A percentile compares a stretch with the other conserved stretches of the same genome.
Conservation (phyloP, 2,329 filamentous ascomycete genomes). For the Endoconidiophora polonica region DNA sequence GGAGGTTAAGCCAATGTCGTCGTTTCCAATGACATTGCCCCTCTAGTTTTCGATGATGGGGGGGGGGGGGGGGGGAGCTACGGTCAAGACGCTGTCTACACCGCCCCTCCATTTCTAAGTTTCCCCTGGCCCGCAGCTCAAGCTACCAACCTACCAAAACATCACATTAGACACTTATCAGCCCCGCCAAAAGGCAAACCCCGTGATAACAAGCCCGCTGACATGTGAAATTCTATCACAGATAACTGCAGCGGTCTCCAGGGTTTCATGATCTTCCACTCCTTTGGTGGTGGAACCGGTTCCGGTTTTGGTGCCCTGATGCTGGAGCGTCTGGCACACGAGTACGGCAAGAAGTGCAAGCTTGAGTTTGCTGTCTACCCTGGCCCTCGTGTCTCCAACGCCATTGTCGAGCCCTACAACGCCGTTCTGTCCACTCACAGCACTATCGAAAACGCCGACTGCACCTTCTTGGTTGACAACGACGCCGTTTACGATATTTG, state of each 20-base stretch:
- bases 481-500: slow-evolving; percentile 63
- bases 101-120: slow-evolving; percentile 2
- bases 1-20: not conserved
- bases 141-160: not conserved
- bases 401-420: slow-evolving; percentile 60
- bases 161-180: not conserved
- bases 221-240: slow-evolving; percentile 18
- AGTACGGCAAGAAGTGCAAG: slow-evolving; percentile 65
- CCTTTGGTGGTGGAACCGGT: slow-evolving; percentile 55
- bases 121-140: not conserved
- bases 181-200: not conserved
- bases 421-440: slow-evolving; percentile 57
- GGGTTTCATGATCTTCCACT: slow-evolving; percentile 61
- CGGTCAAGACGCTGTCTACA: not conserved
- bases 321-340: slow-evolving; percentile 54
- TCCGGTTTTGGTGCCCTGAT: slow-evolving; percentile 58
- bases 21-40: not conserved
- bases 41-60: not conserved
- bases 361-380: slow-evolving; percentile 60
- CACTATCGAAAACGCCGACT: slow-evolving; percentile 64
- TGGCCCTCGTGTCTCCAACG: slow-evolving; percentile 50
- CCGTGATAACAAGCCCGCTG: slow-evolving; percentile 13
- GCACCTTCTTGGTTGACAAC: slow-evolving; percentile 61
- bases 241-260: slow-evolving; percentile 60
- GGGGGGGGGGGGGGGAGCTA: too few species aligned